A percentile compares a stretch with the other conserved stretches of the same genome.
Evolutionary conservation across 2,329 filamentous ascomycete genomes (phyloP).

Genomic region (Xylariaceae sp.): DNA sequence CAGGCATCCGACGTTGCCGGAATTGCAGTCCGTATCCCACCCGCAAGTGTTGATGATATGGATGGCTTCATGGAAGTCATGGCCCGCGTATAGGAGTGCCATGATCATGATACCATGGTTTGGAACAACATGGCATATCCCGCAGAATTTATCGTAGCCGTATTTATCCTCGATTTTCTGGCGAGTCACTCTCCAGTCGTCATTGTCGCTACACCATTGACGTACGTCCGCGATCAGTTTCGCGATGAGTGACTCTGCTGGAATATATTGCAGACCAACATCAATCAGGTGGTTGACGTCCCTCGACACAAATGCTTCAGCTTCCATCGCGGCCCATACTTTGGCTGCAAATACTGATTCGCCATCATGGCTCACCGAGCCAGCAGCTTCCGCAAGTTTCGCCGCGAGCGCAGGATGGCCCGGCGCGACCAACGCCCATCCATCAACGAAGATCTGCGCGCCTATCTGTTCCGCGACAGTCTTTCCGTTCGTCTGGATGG

Average conservation of each 20-base stretch:
- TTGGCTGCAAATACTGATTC: slow-evolving; percentile 32
- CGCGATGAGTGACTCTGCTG: slow-evolving; percentile 24
- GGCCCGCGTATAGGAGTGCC: slow-evolving; percentile 25
- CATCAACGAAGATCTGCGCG: slow-evolving; percentile 36
- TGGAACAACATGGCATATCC: slow-evolving; percentile 30
- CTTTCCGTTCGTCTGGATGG: slow-evolving; percentile 23
- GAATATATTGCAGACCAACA: slow-evolving; percentile 24
- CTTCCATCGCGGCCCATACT: slow-evolving; percentile 36
- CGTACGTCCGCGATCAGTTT: slow-evolving; percentile 26
- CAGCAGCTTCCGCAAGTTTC: slow-evolving; percentile 28
- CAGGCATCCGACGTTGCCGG: slow-evolving; percentile 32
- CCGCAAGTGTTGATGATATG: slow-evolving; percentile 32
- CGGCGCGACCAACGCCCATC: slow-evolving; percentile 30
- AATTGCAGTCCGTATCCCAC: slow-evolving; percentile 37
- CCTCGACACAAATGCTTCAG: slow-evolving; percentile 30
- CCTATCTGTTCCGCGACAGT: slow-evolving; percentile 34
- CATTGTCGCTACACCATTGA: slow-evolving; percentile 22
- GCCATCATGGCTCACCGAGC: slow-evolving; percentile 34
- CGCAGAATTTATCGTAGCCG: slow-evolving; percentile 29
- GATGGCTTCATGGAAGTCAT: slow-evolving; percentile 29
- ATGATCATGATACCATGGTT: slow-evolving; percentile 32
- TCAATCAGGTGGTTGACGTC: slow-evolving; percentile 30
- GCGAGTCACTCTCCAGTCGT: slow-evolving; percentile 28
- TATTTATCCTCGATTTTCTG: slow-evolving; percentile 30
- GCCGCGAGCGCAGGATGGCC: slow-evolving; percentile 28